Base-by-base conservation (phyloP, 2,329 filamentous ascomycete genomes). In the Coniochaeta ligniaria region DNA sequence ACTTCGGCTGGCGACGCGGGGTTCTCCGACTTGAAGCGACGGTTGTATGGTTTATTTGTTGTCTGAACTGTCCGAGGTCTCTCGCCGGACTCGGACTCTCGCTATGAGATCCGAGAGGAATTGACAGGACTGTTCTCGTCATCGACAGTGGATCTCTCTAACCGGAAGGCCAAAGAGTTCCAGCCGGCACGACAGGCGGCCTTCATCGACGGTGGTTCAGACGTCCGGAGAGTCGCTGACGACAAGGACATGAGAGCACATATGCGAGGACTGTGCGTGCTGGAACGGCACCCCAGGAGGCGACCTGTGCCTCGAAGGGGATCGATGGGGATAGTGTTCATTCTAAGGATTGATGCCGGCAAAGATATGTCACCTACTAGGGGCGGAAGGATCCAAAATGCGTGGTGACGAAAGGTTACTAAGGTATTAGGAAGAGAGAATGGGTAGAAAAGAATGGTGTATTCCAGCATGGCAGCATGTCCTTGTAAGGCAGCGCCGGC, bases 1-100 rank as follows among this genome's bases (percentile, higher is more conserved):
- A 36, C 35, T n/a, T 57, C 54, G 22, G 28, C 54, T 24, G 54
- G 17, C 14, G 54, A 36, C 4, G 54, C 31, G 3, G 31, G 28
- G 17, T 57, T 38, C 54, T 57, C 54, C 31, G 54, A 57, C 54
- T 57, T 57, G 54, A 57, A 35, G 54, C 54, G 54, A 26, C 54
- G 54, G 35, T 2, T 24, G 4, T 17, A 20, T 36, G 20, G 7
- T 6, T 14, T 35, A 7, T 36, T 7, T 24, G 12, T 5, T 26
- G 31, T 35, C 16, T 16, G n/a, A 14, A 14, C 35, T 14, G 17
- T 57, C 31, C 12, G 22, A 6, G 31, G 20, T n/a, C 17, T 35
- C 54, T 57, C 54, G 54, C n/a, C 54, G n/a, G 2, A 22, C 31
- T 57, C 31, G 54, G 35, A 28, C 33, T 57, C 31, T n/a, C 22